Evolutionary conservation across 306 rosid species (phyloP), one percentile per base, ranked within the genome.

Genomic region (Cicer cuneatum): DNA sequence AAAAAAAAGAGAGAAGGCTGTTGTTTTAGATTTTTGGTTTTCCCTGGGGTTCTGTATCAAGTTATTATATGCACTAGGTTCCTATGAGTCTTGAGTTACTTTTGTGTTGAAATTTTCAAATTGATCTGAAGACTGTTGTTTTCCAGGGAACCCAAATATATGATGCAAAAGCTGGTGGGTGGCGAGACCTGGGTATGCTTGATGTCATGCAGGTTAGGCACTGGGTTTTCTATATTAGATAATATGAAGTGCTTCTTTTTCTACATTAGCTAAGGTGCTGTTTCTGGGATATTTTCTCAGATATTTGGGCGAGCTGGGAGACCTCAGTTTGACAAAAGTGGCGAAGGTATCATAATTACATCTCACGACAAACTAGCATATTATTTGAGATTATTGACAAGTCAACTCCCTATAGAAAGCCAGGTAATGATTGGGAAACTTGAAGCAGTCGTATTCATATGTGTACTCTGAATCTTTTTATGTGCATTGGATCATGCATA

Each of bases 91-190:
- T 74, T 61, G 40, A 43, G 56, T 70, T 74, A 53, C 47, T 61
- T 74, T 78, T 60, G 14, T 80, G 19, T 73, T 45, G 21, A 47
- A 37, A 7, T 58, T 69, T 72, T 6, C 43, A 47, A 29, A 58
- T 62, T 74, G 14, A 54, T 63, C 53, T 69, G 64, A 77, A 39
- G 73, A 13, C 18, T 77, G 66, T 68, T 60, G 49, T 83, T 60
- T 58, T 84, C 67, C 62, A 91, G 98, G 97, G 98, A 69, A 93
- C 98, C 57, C 98, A 93, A 86, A 83, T 93, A 54, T 93, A 93
- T 84, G 96, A 93, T 87, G 82, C 98, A 73, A 93, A 93, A 87
- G 98, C 98, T 78, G 98, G 98, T 82, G 98, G 98, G 39, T 93
- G 97, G 96, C 82, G 85, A 73, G 98, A 93, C 82, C 87, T 93